Base-by-base conservation (phyloP, 1,139 yeast species). In the Lodderomyces jiufengensis region DNA sequence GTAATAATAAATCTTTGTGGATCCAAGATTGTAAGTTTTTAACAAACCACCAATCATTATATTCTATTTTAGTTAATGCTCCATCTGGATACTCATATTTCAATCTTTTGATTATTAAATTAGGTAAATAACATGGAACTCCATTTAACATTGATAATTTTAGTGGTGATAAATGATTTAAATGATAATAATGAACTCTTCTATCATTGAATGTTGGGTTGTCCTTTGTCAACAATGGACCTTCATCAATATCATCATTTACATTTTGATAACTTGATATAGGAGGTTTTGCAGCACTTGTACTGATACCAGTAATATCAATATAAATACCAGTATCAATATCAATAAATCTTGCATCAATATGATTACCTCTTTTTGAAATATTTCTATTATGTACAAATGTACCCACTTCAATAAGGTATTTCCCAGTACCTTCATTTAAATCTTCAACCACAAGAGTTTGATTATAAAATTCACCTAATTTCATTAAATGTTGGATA, bases 281-380 rank as follows among this genome's bases (percentile, higher is more conserved):
- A 10, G 42, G 39, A 24, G 45, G 43, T 23, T 55, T 50, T 31
- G 59, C 49, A 9, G 46, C 51, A 10, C 67, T 56, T 22, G 52
- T 55, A 1, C 74, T 57, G 27, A 76, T 45, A 0, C 68, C 80
- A 0, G 84, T 78, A 34, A 79, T 73, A 49, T 79, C 85, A 22
- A 79, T 70, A 49, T 77, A 79, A 29, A 74, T 53, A 1, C 84
- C 84, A 1, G 77, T 66, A 14, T 55, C 54, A 2, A 70, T 58
- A 50, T 78, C 84, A 34, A 78, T 73, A 43, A 78, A 72, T 33
- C 85, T 56, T 0, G 81, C 84, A 57, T 79, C 84, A 31, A 79
- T 78, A 13, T 70, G 62, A 44, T 78, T 78, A 15, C 57, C 52
- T 1, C 76, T 72, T 33, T 64, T 63, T 1, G 62, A 67, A 25